Base-by-base conservation (phyloP, 1,139 yeast genomes). In the Protomyces lactucae-debilis region DNA sequence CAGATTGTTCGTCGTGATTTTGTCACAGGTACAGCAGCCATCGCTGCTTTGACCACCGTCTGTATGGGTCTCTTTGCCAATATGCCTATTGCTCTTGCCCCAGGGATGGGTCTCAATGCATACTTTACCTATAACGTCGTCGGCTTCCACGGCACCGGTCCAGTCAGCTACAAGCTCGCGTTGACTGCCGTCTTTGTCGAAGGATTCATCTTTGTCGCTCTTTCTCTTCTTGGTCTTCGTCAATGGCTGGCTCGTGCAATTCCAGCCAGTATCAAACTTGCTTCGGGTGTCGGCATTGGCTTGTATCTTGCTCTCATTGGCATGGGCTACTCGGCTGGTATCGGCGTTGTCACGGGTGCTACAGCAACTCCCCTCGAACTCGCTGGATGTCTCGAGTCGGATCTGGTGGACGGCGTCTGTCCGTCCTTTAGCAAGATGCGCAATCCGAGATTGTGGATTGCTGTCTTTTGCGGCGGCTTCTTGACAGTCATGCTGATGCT, bases 201-300 rank as follows among this genome's bases (percentile, higher is more conserved):
- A 46, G 70, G 70, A 36, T 67, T 65, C 64, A 65, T 68, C 64
- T 68, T 68, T 60, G 63, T 67, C 39, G 70, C 69, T 2, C 65
- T 68, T 6, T 66, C 70, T 9, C 46, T 68, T 51, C 60, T 68
- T 23, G 70, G 70, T 16, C 57, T 68, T 46, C 67, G 70, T 14
- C 70, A 68, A 52, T 68, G 70, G 70, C 66, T 68, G 3, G 70
- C 70, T n/a, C 68, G 69, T 12, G 67, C 68, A 12, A 68, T 68
- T 39, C 70, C 70, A 28, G 45, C 60, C 23, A 55, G 64, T 39
- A 66, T 68, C 59, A 68, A 68, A 57, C 64, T 66, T 39, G 70
- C 70, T 37, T 63, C 70, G 18, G 69, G 69, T 28, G 69, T 68
- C 37, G 70, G 70, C 23, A 68, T 68, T 52, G 70, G 70, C 10